Base-by-base conservation (phyloP, 2,329 filamentous ascomycete species). In the Nemania bipapillata region DNA sequence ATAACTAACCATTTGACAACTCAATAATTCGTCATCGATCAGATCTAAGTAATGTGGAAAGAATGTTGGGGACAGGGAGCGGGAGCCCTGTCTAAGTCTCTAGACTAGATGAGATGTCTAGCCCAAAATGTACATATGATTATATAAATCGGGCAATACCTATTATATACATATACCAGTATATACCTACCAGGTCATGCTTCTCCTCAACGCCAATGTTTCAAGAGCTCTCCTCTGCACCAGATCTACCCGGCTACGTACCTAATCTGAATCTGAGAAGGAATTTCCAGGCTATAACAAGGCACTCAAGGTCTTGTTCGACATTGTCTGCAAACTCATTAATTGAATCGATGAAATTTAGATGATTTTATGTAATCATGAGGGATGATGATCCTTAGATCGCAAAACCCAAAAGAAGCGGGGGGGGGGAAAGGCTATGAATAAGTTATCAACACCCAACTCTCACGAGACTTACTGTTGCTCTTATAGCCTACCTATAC, bases 121-220 rank as follows among this genome's bases (percentile, higher is more conserved):
- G 17, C 37, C 37, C 37, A 40, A 15, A 7, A 40, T 40, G 17
- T 40, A 12, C 11, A 12, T 40, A 15, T n/a, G 15, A 17, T n/a
- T 45, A 15, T 56, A 12, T 9, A 57, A 26, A 49, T 37, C 42
- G 30, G 30, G 57, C 57, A 60, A 60, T 37, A 37, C n/a, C n/a
- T n/a, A n/a, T n/a, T n/a, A n/a, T n/a, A n/a, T n/a, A n/a, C n/a
- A n/a, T n/a, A n/a, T n/a, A n/a, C n/a, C n/a, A n/a, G n/a, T n/a
- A n/a, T n/a, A 40, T 40, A 15, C 37, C 11, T 3, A 12, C 37
- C 17, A 40, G 37, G 3, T 40, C 11, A 40, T 40, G n/a, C n/a
- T n/a, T n/a, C n/a, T 58, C 55, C 26, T 32, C 17, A 20, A 45
- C 40, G 6, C 35, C 37, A 53, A 54, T 62, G 49, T 62, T 62